Base-by-base conservation (phyloP, 2,329 filamentous ascomycete species). In the Tolypocladium amazonense region DNA sequence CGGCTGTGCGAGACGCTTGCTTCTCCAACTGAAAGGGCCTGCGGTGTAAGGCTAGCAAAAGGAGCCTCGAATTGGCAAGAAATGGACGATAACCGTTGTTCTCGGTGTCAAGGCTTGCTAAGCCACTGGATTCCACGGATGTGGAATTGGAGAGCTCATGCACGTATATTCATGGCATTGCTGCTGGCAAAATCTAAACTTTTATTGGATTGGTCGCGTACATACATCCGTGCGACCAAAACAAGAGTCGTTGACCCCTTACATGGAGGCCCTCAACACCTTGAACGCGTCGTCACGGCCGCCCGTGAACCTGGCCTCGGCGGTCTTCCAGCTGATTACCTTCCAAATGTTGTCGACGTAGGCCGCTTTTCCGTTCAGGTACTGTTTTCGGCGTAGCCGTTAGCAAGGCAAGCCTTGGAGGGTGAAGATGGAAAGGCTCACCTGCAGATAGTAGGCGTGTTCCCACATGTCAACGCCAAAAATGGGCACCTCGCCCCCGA, bases 381-480 rank as follows among this genome's bases (percentile, higher is more conserved):
- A 92, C 83, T 89, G 79, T 50, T 84, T 14, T 37, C 30, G 35
- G 73, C 69, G 41, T 25, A 33, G 18, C 11, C 9, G 23, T 53
- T 7, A 53, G 20, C 4, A 14, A 7, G 50, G 12, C 45, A 3
- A 9, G 18, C 3, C 50, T 14, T 20, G 2, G 20, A 35, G 2
- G n/a, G 15, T 25, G 3, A 18, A 30, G 15, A 4, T 37, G 12
- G 7, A 18, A 18, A 18, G 9, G 11, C 76, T 64, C 62, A 87
- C 85, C 79, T 90, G 90, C 23, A 95, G 76, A 70, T 96, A 96
- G 71, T 95, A 96, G 0, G 91, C 91, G 76, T 96, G 91, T 77
- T 96, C 91, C 91, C 90, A 95, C 84, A 95, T 93, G 71, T 96
- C 91, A 2, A 96, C 80, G 0, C 90, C 90, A 50, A 92, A 79